Evolutionary conservation across 208 protist genomes (phyloP).

Genomic region (Leishmania braziliensis): DNA sequence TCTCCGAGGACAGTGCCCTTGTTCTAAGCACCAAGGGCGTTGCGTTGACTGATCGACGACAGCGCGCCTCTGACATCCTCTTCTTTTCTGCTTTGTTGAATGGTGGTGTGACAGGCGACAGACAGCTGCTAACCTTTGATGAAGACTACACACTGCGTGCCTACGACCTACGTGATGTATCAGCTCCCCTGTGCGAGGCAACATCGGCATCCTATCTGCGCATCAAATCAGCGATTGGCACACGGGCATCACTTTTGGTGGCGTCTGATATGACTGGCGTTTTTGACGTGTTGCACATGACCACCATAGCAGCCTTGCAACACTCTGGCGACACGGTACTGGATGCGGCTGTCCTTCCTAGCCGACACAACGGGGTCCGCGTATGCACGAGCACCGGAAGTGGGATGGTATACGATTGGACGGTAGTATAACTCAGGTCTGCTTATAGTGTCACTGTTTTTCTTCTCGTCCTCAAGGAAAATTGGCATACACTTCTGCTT

Average conservation of each 20-base stretch:
- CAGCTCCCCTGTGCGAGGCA: slow-evolving; percentile 11
- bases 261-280: slow-evolving; percentile 32
- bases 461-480: background rate
- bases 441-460: no score
- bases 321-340: slow-evolving; percentile 41
- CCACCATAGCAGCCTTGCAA: slow-evolving; percentile 33
- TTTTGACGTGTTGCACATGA: slow-evolving; percentile 32
- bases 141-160: slow-evolving; percentile 28
- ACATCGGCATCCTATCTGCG: slow-evolving; percentile 20
- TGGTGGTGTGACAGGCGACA: slow-evolving; percentile 12
- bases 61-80: background rate
- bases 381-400: slow-evolving; percentile 36
- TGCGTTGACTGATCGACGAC: slow-evolving; percentile 17
- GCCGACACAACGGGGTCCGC: slow-evolving; percentile 5
- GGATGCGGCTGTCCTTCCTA: slow-evolving; percentile 37
- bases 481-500: background rate
- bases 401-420: slow-evolving; percentile 51
- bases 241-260: slow-evolving; percentile 33
- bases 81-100: slow-evolving; percentile 5
- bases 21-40: slow-evolving; percentile 16
- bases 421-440: slow-evolving; percentile 12
- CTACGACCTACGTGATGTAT: slow-evolving; percentile 21
- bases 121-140: slow-evolving; percentile 22
- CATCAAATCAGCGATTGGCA: slow-evolving; percentile 13
- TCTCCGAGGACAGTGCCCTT: slow-evolving; percentile 18